Evolutionary conservation across 2,329 filamentous ascomycete genomes (phyloP), one percentile per base, ranked within the genome.

Genomic region (Curvularia spicifera): DNA sequence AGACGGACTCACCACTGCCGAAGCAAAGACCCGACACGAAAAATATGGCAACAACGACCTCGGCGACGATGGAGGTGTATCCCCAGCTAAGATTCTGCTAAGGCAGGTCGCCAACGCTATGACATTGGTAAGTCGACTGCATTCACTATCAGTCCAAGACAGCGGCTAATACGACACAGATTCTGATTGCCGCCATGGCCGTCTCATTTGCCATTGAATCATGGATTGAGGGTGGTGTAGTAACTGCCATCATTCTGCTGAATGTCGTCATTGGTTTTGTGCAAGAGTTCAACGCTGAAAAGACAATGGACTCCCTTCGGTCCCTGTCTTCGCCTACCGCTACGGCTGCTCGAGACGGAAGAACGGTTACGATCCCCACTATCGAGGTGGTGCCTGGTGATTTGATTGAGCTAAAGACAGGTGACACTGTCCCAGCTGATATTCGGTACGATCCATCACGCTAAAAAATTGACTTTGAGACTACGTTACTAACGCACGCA

Each of bases 21-120:
- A 90, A 70, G 89, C 90, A 35, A 70, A 71, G 56, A 50, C 64
- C 13, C 68, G 72, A 18, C 67, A 68, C 26, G 64, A 70, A n/a
- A 69, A 74, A 59, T 86, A 89, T 70, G 88, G 89, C 52, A 82
- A 76, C 35, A 93, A 93, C 78, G 88, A 91, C 72, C 81, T 93
- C 33, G 86, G 92, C 44, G 85, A 91, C 13, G 88, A 85, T 48
- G 87, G 84, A 43, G 85, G 85, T 42, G 87, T 93, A 49, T 85
- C 72, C 83, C 89, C 90, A 81, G 89, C 83, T 68, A 93, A 89
- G 70, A 91, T 93, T 50, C 79, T 93, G 49, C 79, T 89, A 56
- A 88, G 89, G 69, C 90, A 93, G 73, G 77, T 91, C 20, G 85
- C 88, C 73, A 93, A 93, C 81, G 89, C 90, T 56, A 92, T 93